Base-by-base conservation (phyloP, 2,329 filamentous ascomycete species). In the Stachybotrys echinatus region DNA sequence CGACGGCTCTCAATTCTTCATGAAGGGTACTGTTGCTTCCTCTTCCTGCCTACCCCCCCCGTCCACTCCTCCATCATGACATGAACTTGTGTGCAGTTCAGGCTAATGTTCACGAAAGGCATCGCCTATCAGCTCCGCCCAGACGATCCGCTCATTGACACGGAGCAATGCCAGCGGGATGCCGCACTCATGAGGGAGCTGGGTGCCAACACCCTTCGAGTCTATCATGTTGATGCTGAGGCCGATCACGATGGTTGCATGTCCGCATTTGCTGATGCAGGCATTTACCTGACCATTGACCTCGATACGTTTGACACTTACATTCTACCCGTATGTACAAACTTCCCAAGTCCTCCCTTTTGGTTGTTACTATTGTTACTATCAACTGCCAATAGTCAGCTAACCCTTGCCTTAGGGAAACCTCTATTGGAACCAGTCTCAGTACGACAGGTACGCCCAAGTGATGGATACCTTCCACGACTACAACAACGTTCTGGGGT, bases 271-370 rank as follows among this genome's bases (percentile, higher is more conserved):
- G 83, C 81, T 12, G 82, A 90, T 59, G 87, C 83, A 40, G 88
- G 88, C 50, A 92, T 96, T 65, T 95, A 95, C 65, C 70, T 90
- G 48, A 85, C 92, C 64, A 79, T 95, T 46, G 91, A 96, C 67
- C 76, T 96, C 52, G 92, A 91, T 61, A 88, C 85, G 6, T 87
- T 88, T 61, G 70, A 74, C 56, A 86, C 84, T 1, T 85, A 87
- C 62, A 86, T 90, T 55, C 69, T 83, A 54, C 77, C 84, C 37
- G 79, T 83, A 65, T 56, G 75, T 64, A 5, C 34, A 34, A n/a
- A n/a, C n/a, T n/a, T n/a, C n/a, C 42, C 47, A 22, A 14, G 31
- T 8, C 20, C 10, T 7, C 20, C 14, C 21, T 27, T 27, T 18
- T 18, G 19, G n/a, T 43, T 23, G 5, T 20, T 14, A 40, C 5